A percentile compares a stretch with the other conserved stretches of the same genome.
These are phyloP conservation scores for Claviceps arundinis DNA, from an alignment of 2,329 filamentous ascomycete genomes.

Conservation along the genomic window DNA sequence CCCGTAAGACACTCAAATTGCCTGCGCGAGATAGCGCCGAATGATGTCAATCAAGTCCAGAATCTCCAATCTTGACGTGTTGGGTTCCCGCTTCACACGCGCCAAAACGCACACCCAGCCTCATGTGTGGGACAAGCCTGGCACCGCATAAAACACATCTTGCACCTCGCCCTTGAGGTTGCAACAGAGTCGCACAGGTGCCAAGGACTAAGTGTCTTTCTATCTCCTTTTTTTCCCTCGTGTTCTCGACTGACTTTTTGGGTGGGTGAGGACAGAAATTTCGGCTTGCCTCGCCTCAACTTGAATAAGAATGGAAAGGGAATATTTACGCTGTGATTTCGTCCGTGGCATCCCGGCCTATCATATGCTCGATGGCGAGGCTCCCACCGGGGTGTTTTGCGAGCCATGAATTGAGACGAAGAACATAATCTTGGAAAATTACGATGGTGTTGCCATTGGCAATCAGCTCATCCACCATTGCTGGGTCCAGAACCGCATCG, in stretches of 20 bases:
- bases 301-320: neutral
- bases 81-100: neutral
- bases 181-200: neutral
- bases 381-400: constrained; percentile 44
- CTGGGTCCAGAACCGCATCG: constrained; percentile 28
- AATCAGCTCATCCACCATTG: constrained; percentile 37
- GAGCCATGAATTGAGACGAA: constrained; percentile 46
- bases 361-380: constrained; percentile 44
- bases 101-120: neutral
- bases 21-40: neutral
- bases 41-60: neutral
- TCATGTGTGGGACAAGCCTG: neutral
- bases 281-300: neutral
- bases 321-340: constrained; percentile 21
- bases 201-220: neutral
- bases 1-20: constrained; percentile 1
- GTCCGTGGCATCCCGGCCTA: constrained; percentile 23
- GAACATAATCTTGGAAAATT: constrained; percentile 39
- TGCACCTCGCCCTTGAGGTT: neutral
- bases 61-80: neutral
- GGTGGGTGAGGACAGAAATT: neutral
- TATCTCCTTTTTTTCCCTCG: neutral
- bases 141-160: neutral
- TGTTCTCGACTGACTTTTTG: neutral
- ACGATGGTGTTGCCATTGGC: constrained; percentile 42